Percentiles rank a stretch among this genome's conserved stretches.
Conservation (phyloP, 139 green algal species). For the Coelastrella sp. region DNA sequence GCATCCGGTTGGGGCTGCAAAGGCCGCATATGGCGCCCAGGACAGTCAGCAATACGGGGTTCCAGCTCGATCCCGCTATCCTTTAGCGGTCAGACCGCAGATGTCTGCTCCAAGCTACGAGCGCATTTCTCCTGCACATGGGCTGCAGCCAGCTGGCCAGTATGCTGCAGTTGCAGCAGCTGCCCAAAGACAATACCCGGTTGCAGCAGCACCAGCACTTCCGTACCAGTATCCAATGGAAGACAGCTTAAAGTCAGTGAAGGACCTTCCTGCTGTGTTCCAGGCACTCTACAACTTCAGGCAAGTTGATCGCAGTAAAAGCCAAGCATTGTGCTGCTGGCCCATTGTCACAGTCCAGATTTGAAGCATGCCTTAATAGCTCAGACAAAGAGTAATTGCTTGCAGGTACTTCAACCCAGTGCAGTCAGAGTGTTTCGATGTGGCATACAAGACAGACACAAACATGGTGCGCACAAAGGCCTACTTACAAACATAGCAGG, state of each 20-base stretch:
- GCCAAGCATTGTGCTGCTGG: not conserved
- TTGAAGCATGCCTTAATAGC: not conserved
- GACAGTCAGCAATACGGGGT: too few relatives aligned
- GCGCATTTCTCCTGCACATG: too few relatives aligned
- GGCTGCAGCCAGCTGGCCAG: not conserved
- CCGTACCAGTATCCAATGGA: not conserved
- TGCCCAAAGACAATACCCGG: not conserved
- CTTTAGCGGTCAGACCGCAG: too few relatives aligned
- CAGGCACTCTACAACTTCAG: slow-evolving; percentile 61
- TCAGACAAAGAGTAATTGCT: not conserved
- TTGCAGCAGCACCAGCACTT: not conserved
- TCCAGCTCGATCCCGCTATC: too few relatives aligned
- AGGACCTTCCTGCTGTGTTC: slow-evolving; percentile 68
- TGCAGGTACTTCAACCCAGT: slow-evolving; percentile 96
- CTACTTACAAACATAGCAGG: too few relatives aligned
- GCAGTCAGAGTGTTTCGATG: slow-evolving; percentile 90
- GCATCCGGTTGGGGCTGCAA: too few relatives aligned
- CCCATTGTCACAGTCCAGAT: not conserved
- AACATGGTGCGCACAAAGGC: slow-evolving; percentile 87
- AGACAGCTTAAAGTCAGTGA: slow-evolving; percentile 47
- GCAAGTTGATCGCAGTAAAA: too few relatives aligned
- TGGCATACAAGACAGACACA: slow-evolving; percentile 64
- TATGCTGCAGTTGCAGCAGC: not conserved
- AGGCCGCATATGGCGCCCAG: too few relatives aligned
- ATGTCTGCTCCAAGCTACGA: too few relatives aligned